phyloP scores from a whole-genome alignment of 305 asterid species.

The Fraxinus sp. region DNA sequence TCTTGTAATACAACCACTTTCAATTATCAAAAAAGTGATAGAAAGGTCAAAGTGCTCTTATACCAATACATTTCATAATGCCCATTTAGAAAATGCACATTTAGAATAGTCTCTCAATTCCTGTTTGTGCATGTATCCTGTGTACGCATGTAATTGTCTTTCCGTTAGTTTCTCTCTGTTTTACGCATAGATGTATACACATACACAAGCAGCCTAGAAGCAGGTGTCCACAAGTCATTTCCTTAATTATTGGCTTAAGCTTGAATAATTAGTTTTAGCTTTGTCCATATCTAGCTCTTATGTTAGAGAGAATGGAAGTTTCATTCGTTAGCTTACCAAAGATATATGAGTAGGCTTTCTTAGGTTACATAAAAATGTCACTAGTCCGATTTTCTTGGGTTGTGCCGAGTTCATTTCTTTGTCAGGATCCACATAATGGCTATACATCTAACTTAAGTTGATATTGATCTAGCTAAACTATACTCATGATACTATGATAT shows the following conservation, averaged over 20 bases:
- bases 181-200: background rate
- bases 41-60: background rate
- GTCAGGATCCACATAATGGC: background rate
- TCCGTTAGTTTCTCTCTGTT: background rate
- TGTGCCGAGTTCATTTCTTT: background rate
- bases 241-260: background rate
- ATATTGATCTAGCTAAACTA: background rate
- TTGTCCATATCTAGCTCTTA: conserved; percentile 6
- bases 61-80: background rate
- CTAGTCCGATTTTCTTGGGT: background rate
- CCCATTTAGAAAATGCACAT: background rate
- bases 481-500: background rate
- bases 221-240: background rate
- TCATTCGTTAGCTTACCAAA: background rate
- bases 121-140: background rate
- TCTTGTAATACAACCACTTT: background rate
- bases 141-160: background rate
- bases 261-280: background rate
- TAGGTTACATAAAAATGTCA: background rate
- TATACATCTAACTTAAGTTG: background rate
- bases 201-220: background rate
- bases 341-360: background rate
- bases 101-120: background rate
- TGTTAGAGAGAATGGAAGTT: background rate
- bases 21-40: background rate